Evolutionary conservation across 139 green algal genomes (phyloP).

Genomic region (Dunaliella sp.): DNA sequence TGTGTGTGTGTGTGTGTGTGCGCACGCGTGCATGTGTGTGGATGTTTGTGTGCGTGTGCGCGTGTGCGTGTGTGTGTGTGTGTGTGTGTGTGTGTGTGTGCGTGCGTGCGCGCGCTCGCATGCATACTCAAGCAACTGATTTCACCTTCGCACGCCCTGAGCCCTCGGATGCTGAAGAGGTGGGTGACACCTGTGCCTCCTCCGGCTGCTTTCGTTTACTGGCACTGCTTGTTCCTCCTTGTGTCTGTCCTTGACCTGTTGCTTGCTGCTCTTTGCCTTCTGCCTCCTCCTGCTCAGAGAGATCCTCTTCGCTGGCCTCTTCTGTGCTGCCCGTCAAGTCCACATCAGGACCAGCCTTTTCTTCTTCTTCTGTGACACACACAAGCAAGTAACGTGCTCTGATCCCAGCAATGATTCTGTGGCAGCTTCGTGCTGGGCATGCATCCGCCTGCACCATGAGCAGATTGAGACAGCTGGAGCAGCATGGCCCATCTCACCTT

Average conservation of each 20-base stretch:
- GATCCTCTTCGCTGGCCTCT: too few species aligned
- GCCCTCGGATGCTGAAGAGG: not conserved
- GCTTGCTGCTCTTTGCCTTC: not conserved
- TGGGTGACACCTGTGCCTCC: not conserved
- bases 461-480: too few species aligned
- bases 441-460: too few species aligned
- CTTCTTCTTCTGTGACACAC: not conserved
- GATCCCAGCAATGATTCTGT: too few species aligned
- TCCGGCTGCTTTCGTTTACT: not conserved
- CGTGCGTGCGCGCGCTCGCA: too few species aligned
- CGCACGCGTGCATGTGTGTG: not conserved
- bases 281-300: not conserved
- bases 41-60: not conserved
- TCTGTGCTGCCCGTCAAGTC: not conserved
- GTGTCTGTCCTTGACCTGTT: not conserved
- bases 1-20: not conserved
- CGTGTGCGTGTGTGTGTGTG: not conserved
- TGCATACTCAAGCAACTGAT: too few species aligned
- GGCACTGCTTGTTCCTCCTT: not conserved
- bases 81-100: slow-evolving; percentile 4
- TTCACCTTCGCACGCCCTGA: not conserved
- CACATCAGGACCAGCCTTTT: not conserved
- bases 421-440: too few species aligned
- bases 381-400: too few species aligned
- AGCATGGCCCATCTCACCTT: too few species aligned